Base-by-base conservation (phyloP, 176 grass and related monocot genomes). In the Phyllostachys edulis region DNA sequence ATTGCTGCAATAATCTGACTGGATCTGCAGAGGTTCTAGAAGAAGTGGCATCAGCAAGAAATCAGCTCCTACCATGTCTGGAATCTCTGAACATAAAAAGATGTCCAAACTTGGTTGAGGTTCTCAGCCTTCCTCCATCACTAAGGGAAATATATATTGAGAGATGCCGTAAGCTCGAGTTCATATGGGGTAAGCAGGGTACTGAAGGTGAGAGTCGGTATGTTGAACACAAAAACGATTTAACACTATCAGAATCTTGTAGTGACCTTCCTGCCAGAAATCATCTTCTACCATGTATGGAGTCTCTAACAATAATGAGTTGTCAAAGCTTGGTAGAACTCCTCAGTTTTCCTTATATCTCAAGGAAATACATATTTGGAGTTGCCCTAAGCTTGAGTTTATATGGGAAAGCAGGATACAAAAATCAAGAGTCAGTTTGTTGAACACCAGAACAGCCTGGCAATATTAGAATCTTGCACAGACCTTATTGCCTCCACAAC, bases 101-200 rank as follows among this genome's bases (percentile, higher is more conserved):
- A 2, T 75, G 60, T 52, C 2, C 15, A 11, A 56, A 21, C 13
- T 56, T 75, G 50, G 47, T 56, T 20, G 72, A 56, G 72, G 50
- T 76, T 13, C 18, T 76, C 18, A 76, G 15, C 20, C 47, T 75
- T 37, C 72, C 72, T 21, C 29, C 72, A 75, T 56, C 72, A 11
- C 72, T 75, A 17, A 56, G 29, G 72, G 45, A 51, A 75, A 56
- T 75, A 55, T 37, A 36, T 56, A 75, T 74, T 56, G 72, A 54
- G 45, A 36, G 50, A 38, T 74, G 71, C 26, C 14, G 15, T 74
- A 74, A 37, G 71, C 71, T 74, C 10, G 49, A 74, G 71, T 74
- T 71, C 41, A 46, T 71, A 71, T 71, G 68, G 68, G 41, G 68
- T 26, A 46, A 71, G 12, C 41, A 71, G 41, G 24, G 13, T 17